Base-by-base conservation (phyloP, 208 protist species). In the Leishmania tropica region DNA sequence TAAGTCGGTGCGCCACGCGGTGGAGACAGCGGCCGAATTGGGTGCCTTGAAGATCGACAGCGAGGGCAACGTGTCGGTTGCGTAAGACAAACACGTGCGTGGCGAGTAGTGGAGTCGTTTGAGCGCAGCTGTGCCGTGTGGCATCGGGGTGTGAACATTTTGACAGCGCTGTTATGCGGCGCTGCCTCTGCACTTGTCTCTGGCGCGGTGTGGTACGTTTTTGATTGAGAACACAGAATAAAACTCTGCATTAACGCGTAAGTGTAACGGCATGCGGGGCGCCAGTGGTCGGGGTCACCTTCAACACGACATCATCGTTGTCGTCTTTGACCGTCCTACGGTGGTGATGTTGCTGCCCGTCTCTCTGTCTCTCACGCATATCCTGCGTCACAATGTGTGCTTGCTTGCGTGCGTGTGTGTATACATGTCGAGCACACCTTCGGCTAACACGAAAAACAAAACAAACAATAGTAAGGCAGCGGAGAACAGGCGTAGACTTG, bases 1-100 rank as follows among this genome's bases (percentile, higher is more conserved):
- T 37, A 95, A 94, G 80, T 77, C 83, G 47, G 73, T 95, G 71
- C 86, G 85, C 21, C 76, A 80, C 56, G 90, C 89, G 0, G 74
- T 96, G 48, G 84, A 91, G 31, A 79, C 85, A 3, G 87, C 86
- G 0, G 87, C 87, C 45, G 71, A 85, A 35, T 75, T 81, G 11
- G 90, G 92, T 7, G 76, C 87, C 47, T 79, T 96, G 24, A 56
- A 51, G 56, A 56, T 87, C 78, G 80, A 91, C 73, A 79, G n/a
- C 67, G 48, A 92, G 1, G 90, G 89, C 13, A 87, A 86, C 60
- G 82, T 95, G 40, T 58, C 76, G 1, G 21, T 58, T 47, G 64
- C 73, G 28, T 78, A 45, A 64, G 21, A 13, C 2, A 11, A 54
- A 58, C 53, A 42, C 35, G 35, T 42, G 47, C 70, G 70, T 37